Base-by-base conservation (phyloP, 1,284 basidiomycete species). In the Exsudoporus floridanus region DNA sequence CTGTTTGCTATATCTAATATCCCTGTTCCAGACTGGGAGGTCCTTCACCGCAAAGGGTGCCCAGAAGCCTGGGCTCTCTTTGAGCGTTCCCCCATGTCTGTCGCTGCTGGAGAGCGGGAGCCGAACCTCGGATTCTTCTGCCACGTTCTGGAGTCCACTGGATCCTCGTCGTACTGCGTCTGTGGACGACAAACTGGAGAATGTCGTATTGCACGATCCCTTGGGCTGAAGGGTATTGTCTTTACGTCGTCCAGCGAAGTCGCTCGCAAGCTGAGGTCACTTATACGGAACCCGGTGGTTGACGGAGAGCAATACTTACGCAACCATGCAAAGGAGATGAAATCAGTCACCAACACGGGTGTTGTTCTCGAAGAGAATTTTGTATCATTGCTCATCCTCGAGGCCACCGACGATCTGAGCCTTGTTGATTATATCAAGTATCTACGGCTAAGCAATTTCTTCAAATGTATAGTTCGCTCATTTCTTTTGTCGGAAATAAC, bases 1-100 rank as follows among this genome's bases (percentile, higher is more conserved):
- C 21, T 65, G 2, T 62, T 63, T 6, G 61, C 59, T 49, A 65
- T 65, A 63, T 62, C 60, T 27, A 62, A 65, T 27, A 55, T 62
- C 18, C 63, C 63, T 1, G 49, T 43, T 3, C 63, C 60, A 2
- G 63, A 62, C 31, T 65, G 60, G 63, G 59, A 65, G 14, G 31
- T 53, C 19, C 55, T 62, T 25, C 52, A 45, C 7, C 46, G 33
- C 35, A 61, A 53, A 23, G 58, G 36, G 10, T 27, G 30, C 1
- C 38, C 52, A 1, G 45, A 56, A 42, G 58, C 61, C n/a, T 65
- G 63, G 60, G 59, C 55, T 1, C 59, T 66, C n/a, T 66, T 66
- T 44, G 63, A 62, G 13, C 23, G 8, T 13, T 19, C 64, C 31
- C 64, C 65, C 44, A 62, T 55, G 7, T 65, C 61, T 23, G 60